Evolutionary conservation across 1,284 basidiomycete species (phyloP), one percentile per base, ranked within the genome.

Genomic region (Testicularia cyperi): DNA sequence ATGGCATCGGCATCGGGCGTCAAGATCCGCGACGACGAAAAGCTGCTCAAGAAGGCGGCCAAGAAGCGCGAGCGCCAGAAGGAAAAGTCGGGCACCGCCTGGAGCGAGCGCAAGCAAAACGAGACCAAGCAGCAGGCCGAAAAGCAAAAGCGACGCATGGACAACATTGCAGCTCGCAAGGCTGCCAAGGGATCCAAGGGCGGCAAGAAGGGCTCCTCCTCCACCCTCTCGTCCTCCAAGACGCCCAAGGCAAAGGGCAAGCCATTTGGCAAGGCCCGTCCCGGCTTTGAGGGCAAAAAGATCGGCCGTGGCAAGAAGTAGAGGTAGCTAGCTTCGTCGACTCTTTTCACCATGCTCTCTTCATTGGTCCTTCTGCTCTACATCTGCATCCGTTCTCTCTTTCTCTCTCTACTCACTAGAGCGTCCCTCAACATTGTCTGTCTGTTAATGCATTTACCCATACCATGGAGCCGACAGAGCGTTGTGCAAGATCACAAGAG

Each of bases 21-120:
- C 46, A 72, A 70, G 57, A 68, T 75, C 25, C 69, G 71, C 27
- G 71, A 75, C 42, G 72, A 75, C 43, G 73, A 74, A 20, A 49
- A 52, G 44, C 26, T 72, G 44, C 54, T 75, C 20, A 70, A 71
- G 34, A 72, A 74, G 44, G 67, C 68, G 15, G 56, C 51, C 26
- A 74, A 74, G 58, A 56, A 57, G 21, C 67, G 65, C 36, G 73
- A 75, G 22, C 70, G 71, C 49, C 46, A 48, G 9, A 75, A 74
- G 52, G 57, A 56, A 9, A 74, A 74, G 41, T 72, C 70, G 38
- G 44, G 52, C 28, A 65, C 58, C 34, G 65, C 55, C 12, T 75
- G 73, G 73, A 68, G 56, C 36, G 68, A 74, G 37, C 51, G 72
- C 23, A 46, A 63, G 29, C 43, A 62, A 14, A 48, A 58, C 12